Conservation (phyloP, 345 rosid genomes). For the Rhodamnia rubescens region DNA sequence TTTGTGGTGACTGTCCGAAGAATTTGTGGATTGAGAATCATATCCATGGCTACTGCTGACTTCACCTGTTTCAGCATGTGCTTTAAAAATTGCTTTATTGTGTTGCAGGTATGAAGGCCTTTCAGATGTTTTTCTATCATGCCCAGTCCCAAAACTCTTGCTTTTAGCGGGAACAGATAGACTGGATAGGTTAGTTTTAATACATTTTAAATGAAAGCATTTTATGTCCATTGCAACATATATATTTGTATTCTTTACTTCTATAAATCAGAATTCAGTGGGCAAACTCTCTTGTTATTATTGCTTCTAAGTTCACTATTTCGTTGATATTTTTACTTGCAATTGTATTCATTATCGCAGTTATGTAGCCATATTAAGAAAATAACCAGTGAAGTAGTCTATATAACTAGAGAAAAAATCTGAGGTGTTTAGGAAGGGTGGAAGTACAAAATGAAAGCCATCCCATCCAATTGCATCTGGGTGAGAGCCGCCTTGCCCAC, state of each 20-base stretch:
- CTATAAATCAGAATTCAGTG: neutral
- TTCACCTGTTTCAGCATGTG: no score
- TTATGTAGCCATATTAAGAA: neutral
- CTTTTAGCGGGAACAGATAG: conserved; percentile 88
- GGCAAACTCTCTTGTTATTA: neutral
- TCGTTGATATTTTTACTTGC: neutral
- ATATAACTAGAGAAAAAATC: no score
- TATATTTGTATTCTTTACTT: neutral
- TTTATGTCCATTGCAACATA: neutral
- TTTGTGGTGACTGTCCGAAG: no score
- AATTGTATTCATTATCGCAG: neutral
- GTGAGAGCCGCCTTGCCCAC: no score
- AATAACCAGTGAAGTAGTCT: neutral
- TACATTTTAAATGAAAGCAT: neutral
- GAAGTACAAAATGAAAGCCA: no score
- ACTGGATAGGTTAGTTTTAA: conserved; percentile 53
- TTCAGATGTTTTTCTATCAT: conserved; percentile 75
- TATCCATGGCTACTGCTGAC: no score
- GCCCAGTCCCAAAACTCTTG: conserved; percentile 78
- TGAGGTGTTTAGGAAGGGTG: no score
- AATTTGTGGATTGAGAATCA: no score
- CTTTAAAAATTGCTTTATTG: neutral
- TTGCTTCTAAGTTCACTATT: neutral
- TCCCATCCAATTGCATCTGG: no score
- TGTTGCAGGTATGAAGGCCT: conserved; percentile 87